A percentile compares a stretch with the other conserved stretches of the same genome.
Conservation (phyloP, 768 basidiomycete genomes). For the Zangia roseola region DNA sequence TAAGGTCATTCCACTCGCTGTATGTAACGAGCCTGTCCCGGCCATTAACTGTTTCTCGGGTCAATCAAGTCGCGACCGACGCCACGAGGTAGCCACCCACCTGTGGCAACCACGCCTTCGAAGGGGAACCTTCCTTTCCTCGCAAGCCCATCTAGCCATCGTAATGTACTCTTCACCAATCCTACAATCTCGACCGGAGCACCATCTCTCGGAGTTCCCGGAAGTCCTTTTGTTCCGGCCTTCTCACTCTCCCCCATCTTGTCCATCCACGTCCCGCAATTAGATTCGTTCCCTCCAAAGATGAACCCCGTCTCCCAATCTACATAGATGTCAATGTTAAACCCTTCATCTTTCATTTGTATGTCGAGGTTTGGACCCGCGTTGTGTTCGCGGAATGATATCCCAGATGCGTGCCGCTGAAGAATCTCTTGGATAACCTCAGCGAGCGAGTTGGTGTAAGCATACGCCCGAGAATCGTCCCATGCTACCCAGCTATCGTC, state of each 20-base stretch:
- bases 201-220: constrained; percentile 96
- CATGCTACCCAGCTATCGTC: constrained; percentile 94
- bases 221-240: constrained; percentile 91
- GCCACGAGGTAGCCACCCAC: constrained; percentile 45
- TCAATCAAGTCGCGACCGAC: not conserved
- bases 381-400: constrained; percentile 93
- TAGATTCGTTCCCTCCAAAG: constrained; percentile 78
- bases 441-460: constrained; percentile 80
- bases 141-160: constrained; percentile 80
- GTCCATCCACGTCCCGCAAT: constrained; percentile 98
- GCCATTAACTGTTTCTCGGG: constrained; percentile 57
- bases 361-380: constrained; percentile 96
- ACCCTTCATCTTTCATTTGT: constrained; percentile 93
- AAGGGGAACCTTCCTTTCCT: constrained; percentile 75
- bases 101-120: constrained; percentile 77
- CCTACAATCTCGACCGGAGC: constrained; percentile 96
- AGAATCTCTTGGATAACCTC: constrained; percentile 96
- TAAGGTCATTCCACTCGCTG: constrained; percentile 82
- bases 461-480: constrained; percentile 83
- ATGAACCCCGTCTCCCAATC: constrained; percentile 95
- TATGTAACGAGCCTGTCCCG: constrained; percentile 73
- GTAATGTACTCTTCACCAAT: constrained; percentile 85
- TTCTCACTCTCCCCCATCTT: constrained; percentile 95
- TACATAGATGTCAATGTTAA: constrained; percentile 90
- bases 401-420: constrained; percentile 90